Conservation (phyloP, 352 stramenopile genomes). For the Globisporangium middletonii region DNA sequence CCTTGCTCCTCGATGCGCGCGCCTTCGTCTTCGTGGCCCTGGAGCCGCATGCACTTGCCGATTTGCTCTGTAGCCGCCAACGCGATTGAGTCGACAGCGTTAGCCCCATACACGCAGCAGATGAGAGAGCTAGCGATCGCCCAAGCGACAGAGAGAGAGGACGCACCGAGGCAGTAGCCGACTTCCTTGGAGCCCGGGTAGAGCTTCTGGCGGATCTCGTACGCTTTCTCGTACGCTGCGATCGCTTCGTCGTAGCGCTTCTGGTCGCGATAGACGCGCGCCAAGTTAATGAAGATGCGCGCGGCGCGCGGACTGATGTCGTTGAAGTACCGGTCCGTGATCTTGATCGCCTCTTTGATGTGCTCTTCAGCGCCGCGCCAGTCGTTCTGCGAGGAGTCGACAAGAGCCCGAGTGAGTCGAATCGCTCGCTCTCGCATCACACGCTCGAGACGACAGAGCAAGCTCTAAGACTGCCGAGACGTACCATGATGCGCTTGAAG, state of each 20-base stretch:
- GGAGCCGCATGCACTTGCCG: constrained; percentile 54
- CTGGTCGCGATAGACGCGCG: constrained; percentile 71
- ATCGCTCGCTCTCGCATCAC: neutral
- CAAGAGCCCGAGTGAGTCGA: neutral
- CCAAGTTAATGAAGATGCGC: constrained; percentile 74
- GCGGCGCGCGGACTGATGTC: constrained; percentile 65
- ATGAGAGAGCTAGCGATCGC: too few relatives aligned
- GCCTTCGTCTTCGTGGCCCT: constrained; percentile 63
- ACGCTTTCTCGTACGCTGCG: constrained; percentile 53
- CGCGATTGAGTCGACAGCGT: neutral
- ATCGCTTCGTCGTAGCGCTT: constrained; percentile 69
- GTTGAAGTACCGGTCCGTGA: constrained; percentile 74
- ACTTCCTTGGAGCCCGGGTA: constrained; percentile 72
- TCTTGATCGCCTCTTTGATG: constrained; percentile 71
- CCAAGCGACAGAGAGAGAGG: neutral
- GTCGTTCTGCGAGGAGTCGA: constrained; percentile 31
- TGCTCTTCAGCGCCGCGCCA: constrained; percentile 59
- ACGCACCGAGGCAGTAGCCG: constrained; percentile 66
- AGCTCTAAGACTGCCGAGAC: neutral
- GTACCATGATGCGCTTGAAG: constrained; percentile 68
- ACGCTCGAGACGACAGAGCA: neutral
- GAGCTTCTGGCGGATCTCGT: constrained; percentile 67
- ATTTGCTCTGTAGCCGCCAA: constrained; percentile 60
- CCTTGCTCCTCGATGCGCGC: constrained; percentile 42
- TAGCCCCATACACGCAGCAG: neutral